A percentile compares a stretch with the other conserved stretches of the same genome.
These are phyloP conservation scores for Rhinocladiella mackenziei DNA, from an alignment of 2,329 filamentous ascomycete genomes.

Conservation along the genomic window DNA sequence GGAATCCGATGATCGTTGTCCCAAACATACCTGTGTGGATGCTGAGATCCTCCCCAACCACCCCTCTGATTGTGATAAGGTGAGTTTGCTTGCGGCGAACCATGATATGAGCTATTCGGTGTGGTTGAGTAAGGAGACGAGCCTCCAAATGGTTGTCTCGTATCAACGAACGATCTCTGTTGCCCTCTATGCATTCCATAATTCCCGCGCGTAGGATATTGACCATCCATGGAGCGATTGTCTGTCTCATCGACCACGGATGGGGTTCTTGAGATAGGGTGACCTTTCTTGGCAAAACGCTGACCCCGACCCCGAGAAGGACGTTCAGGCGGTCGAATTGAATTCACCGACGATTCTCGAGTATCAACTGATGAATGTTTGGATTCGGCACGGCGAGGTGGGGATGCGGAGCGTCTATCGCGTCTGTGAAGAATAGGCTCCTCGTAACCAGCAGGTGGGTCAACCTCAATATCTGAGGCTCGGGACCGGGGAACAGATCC, in stretches of 20 bases:
- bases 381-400: slow-evolving; percentile 14
- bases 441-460: slow-evolving; percentile 30
- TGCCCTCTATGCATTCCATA: slow-evolving; percentile 35
- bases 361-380: slow-evolving; percentile 12
- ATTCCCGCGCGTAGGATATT: slow-evolving; percentile 34
- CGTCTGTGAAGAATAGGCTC: slow-evolving; percentile 35
- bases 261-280: slow-evolving; percentile 17
- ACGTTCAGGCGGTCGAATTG: slow-evolving; percentile 10
- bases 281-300: slow-evolving; percentile 3
- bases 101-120: slow-evolving; percentile 53
- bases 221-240: slow-evolving; percentile 33
- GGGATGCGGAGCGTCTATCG: slow-evolving; percentile 22
- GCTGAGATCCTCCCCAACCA: slow-evolving; percentile 47
- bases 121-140: slow-evolving; percentile 55
- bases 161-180: slow-evolving; percentile 40
- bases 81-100: slow-evolving; percentile 59
- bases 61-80: slow-evolving; percentile 56
- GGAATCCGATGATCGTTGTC: slow-evolving; percentile 3
- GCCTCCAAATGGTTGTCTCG: slow-evolving; percentile 50
- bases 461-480: slow-evolving; percentile 27
- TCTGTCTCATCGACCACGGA: slow-evolving; percentile 33
- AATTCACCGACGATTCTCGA: slow-evolving; percentile 15
- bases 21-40: slow-evolving; percentile 50
- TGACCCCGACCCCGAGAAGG: slow-evolving; percentile 4
- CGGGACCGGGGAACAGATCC: slow-evolving; percentile 31